phyloP scores from a whole-genome alignment of 2,329 filamentous ascomycete species.

The Phoma herbarum region DNA sequence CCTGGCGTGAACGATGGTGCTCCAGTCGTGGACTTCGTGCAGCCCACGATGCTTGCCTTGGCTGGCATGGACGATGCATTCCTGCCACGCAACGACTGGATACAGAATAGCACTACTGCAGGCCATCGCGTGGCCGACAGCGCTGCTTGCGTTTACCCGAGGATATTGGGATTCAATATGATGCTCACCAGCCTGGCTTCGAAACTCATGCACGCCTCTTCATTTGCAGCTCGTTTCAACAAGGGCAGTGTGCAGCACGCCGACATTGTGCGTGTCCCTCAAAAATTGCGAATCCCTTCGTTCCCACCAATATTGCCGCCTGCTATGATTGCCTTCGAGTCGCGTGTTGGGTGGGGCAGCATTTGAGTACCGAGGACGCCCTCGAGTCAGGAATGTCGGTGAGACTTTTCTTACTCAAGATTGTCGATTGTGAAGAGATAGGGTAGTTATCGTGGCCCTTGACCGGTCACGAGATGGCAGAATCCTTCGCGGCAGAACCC shows the following conservation, averaged over 20 bases:
- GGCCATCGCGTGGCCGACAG: slow-evolving; percentile 25
- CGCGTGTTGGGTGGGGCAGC: slow-evolving; percentile 29
- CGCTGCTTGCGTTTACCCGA: slow-evolving; percentile 27
- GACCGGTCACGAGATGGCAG: slow-evolving; percentile 16
- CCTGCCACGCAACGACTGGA: slow-evolving; percentile 10
- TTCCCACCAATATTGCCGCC: slow-evolving; percentile 37
- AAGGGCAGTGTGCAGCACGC: slow-evolving; percentile 33
- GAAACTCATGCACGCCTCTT: slow-evolving; percentile 30
- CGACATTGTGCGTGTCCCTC: slow-evolving; percentile 30
- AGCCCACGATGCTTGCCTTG: slow-evolving; percentile 16
- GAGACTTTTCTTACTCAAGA: slow-evolving; percentile 29
- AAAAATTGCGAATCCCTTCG: slow-evolving; percentile 16
- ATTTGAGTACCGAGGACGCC: slow-evolving; percentile 15
- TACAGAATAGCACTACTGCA: slow-evolving; percentile 26
- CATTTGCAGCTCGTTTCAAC: slow-evolving; percentile 37
- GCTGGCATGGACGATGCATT: slow-evolving; percentile 11
- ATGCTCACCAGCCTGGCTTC: slow-evolving; percentile 24
- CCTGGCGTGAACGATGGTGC: slow-evolving; percentile 41
- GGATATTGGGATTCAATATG: slow-evolving; percentile 18
- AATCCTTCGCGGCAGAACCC: slow-evolving; percentile 11
- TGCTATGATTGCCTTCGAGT: slow-evolving; percentile 27
- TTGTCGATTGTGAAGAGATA: slow-evolving; percentile 39
- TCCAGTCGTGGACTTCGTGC: slow-evolving; percentile 16
- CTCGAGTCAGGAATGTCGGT: slow-evolving; percentile 46
- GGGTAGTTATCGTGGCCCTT: slow-evolving; percentile 17